A percentile compares a stretch with the other conserved stretches of the same genome.
These are phyloP conservation scores for Uromyces viciae-fabae DNA, from an alignment of 1,284 basidiomycete species.

Conservation along the genomic window DNA sequence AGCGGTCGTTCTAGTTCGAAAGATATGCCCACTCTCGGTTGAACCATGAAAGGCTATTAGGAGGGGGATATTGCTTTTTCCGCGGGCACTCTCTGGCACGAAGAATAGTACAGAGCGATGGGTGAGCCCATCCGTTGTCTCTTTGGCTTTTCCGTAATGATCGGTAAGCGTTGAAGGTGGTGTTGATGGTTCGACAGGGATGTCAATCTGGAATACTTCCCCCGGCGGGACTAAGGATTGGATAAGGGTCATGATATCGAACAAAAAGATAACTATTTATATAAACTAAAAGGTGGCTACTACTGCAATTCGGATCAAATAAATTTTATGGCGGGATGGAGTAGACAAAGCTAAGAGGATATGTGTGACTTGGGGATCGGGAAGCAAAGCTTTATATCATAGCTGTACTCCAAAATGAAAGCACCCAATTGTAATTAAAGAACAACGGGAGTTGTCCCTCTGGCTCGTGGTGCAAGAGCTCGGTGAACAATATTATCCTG, in stretches of 20 bases:
- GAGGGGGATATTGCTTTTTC: slow-evolving; percentile 1
- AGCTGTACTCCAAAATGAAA: no score
- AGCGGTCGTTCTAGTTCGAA: slow-evolving; percentile 25
- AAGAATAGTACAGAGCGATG: slow-evolving; percentile 28
- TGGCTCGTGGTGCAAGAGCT: no score
- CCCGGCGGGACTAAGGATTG: background rate
- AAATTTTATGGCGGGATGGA: no score
- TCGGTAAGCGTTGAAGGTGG: background rate
- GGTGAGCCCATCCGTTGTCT: no score
- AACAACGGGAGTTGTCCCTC: no score
- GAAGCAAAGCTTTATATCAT: no score
- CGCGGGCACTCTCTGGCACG: slow-evolving; percentile 9
- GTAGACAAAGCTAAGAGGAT: no score
- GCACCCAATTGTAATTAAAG: no score
- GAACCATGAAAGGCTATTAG: slow-evolving; percentile 42
- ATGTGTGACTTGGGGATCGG: no score
- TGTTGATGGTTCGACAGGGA: background rate
- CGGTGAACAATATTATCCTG: no score
- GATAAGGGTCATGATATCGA: background rate
- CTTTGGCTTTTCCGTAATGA: background rate
- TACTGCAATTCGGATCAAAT: no score
- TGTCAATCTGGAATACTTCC: background rate
- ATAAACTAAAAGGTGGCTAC: background rate
- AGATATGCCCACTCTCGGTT: slow-evolving; percentile 20
- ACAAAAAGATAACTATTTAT: no score